Evolutionary conservation across 345 rosid genomes (phyloP).

Genomic region (Gossypium anomalum): DNA sequence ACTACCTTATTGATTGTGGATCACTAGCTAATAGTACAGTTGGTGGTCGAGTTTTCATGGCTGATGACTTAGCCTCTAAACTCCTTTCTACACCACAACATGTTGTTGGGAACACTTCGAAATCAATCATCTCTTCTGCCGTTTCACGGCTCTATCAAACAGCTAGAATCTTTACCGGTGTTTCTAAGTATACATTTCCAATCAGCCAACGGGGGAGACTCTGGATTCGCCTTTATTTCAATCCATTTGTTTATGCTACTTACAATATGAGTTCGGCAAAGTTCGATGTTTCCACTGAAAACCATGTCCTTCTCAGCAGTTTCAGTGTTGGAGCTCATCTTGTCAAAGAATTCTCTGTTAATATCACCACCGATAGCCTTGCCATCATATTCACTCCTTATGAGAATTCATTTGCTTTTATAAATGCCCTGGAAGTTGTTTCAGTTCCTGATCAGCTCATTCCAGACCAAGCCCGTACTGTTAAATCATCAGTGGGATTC

Average conservation of each 20-base stretch:
- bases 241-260: slow-evolving; percentile 46
- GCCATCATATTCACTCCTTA: slow-evolving; percentile 59
- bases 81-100: slow-evolving; percentile 40
- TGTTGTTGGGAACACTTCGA: slow-evolving; percentile 39
- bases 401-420: slow-evolving; percentile 50
- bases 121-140: slow-evolving; percentile 29
- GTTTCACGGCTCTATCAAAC: slow-evolving; percentile 62
- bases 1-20: slow-evolving; percentile 77
- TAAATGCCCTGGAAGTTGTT: slow-evolving; percentile 76
- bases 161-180: slow-evolving; percentile 58
- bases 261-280: slow-evolving; percentile 53
- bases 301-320: slow-evolving; percentile 49
- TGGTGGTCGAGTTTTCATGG: slow-evolving; percentile 50
- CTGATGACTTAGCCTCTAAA: slow-evolving; percentile 54
- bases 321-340: slow-evolving; percentile 32
- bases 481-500: slow-evolving; percentile 32
- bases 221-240: slow-evolving; percentile 87
- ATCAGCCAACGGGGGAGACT: slow-evolving; percentile 55
- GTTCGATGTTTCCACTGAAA: slow-evolving; percentile 52
- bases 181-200: slow-evolving; percentile 58
- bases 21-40: slow-evolving; percentile 51
- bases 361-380: slow-evolving; percentile 41
- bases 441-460: slow-evolving; percentile 66
- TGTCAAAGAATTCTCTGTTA: slow-evolving; percentile 68
- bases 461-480: slow-evolving; percentile 26